These are phyloP conservation scores for Pythium aristosporum DNA, from an alignment of 352 stramenopile genomes.

Conservation along the genomic window DNA sequence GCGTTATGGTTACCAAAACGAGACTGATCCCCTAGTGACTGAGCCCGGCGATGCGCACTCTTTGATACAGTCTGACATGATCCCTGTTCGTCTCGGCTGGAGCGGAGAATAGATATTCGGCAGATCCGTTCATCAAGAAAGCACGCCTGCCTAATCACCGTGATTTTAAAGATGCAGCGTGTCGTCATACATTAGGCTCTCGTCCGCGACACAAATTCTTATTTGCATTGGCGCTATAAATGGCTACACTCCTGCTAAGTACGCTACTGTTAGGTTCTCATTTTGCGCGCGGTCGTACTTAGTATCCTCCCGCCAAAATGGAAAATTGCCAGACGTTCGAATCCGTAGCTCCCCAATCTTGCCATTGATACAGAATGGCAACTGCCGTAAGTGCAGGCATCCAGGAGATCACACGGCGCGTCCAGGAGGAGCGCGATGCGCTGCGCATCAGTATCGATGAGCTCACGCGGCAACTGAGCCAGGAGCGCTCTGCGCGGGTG, in stretches of 20 bases:
- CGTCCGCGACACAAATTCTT: too few species aligned
- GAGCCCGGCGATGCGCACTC: too few species aligned
- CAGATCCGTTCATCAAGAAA: too few species aligned
- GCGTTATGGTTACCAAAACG: too few species aligned
- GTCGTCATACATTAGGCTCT: too few species aligned
- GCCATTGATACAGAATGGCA: background rate
- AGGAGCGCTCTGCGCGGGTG: slow-evolving; percentile 36
- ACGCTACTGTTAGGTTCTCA: background rate
- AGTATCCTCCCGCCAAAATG: slow-evolving; percentile 20
- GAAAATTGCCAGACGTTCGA: slow-evolving; percentile 10
- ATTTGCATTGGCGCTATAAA: background rate
- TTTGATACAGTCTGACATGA: too few species aligned
- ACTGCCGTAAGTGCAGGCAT: slow-evolving; percentile 23
- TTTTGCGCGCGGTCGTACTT: slow-evolving; percentile 14
- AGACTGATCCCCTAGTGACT: too few species aligned
- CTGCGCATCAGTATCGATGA: slow-evolving; percentile 51
- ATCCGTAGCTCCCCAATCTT: background rate
- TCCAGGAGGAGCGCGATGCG: slow-evolving; percentile 64
- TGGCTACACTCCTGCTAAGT: background rate
- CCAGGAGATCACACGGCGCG: slow-evolving; percentile 52
- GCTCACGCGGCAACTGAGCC: slow-evolving; percentile 40
- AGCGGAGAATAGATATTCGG: too few species aligned
- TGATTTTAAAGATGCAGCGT: too few species aligned
- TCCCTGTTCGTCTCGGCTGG: too few species aligned
- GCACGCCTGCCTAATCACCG: too few species aligned